Evolutionary conservation across 495 filamentous ascomycete species (phyloP).

Genomic region (Penicillium coprophilum): DNA sequence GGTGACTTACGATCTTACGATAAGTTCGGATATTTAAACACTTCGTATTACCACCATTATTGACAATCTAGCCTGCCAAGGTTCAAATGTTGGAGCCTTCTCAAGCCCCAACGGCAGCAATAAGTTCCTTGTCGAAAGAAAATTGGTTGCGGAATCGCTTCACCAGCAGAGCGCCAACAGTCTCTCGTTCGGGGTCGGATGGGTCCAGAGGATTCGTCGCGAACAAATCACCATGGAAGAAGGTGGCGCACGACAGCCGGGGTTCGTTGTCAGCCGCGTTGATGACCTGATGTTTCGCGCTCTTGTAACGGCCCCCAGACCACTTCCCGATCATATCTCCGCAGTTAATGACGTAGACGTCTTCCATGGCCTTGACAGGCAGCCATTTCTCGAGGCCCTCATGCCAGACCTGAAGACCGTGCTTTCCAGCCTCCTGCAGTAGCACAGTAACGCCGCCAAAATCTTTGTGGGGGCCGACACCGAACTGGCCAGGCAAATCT

Average conservation of each 20-base stretch:
- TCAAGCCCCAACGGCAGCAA: neutral
- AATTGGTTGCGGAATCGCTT: slow-evolving; percentile 19
- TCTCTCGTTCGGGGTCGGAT: slow-evolving; percentile 20
- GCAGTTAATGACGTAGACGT: slow-evolving; percentile 46
- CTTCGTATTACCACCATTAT: too few species aligned
- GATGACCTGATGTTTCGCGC: slow-evolving; percentile 39
- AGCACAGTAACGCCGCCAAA: slow-evolving; percentile 45
- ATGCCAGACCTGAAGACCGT: slow-evolving; percentile 46
- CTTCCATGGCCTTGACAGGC: slow-evolving; percentile 33
- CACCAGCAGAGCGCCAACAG: slow-evolving; percentile 23
- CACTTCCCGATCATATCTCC: slow-evolving; percentile 43
- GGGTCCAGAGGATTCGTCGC: slow-evolving; percentile 32
- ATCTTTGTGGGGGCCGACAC: slow-evolving; percentile 37
- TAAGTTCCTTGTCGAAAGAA: slow-evolving; percentile 4
- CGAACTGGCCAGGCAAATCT: slow-evolving; percentile 36
- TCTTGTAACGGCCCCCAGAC: slow-evolving; percentile 38
- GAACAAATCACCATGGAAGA: slow-evolving; percentile 31
- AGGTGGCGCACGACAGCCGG: slow-evolving; percentile 30
- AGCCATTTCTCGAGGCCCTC: slow-evolving; percentile 39
- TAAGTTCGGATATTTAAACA: too few species aligned
- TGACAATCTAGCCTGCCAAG: too few species aligned
- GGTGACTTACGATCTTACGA: too few species aligned
- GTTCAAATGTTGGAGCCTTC: too few species aligned
- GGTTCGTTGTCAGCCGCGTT: slow-evolving; percentile 29
- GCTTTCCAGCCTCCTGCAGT: slow-evolving; percentile 40